Conservation (phyloP, 2,329 filamentous ascomycete species). For the Zymoseptoria passerinii region DNA sequence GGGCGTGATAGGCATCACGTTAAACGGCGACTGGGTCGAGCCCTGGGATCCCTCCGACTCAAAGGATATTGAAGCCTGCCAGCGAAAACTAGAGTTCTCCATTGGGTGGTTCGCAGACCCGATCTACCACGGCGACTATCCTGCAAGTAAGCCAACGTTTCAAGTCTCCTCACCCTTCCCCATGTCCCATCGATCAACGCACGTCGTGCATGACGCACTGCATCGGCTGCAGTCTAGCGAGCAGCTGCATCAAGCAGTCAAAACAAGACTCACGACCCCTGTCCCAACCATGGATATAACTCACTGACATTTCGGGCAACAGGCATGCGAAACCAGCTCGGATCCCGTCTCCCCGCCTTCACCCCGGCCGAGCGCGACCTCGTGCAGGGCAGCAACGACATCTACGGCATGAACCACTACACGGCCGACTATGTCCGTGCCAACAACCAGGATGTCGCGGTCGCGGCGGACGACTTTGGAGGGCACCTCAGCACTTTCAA, state of each 20-base stretch:
- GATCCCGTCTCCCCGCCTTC: constrained; percentile 65
- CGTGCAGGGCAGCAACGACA: constrained; percentile 82
- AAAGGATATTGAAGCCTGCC: constrained; percentile 63
- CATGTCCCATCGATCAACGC: neutral
- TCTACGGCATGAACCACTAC: constrained; percentile 78
- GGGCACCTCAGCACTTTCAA: constrained; percentile 69
- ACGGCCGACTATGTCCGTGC: constrained; percentile 75
- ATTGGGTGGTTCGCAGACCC: constrained; percentile 87
- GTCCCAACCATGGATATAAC: neutral
- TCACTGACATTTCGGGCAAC: constrained; percentile 1
- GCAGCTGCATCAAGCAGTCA: neutral
- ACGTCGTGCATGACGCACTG: neutral
- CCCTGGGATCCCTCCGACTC: constrained; percentile 75
- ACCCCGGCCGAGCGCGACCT: constrained; percentile 63
- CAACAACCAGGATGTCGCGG: constrained; percentile 51
- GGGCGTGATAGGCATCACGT: constrained; percentile 77
- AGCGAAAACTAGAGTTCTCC: constrained; percentile 77
- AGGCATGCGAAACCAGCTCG: constrained; percentile 68
- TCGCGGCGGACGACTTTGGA: constrained; percentile 58
- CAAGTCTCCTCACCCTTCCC: neutral
- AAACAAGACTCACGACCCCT: neutral
- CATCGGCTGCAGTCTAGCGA: neutral
- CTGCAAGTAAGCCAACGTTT: constrained; percentile 46
- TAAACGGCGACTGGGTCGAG: constrained; percentile 65
- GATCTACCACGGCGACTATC: constrained; percentile 76